Percentiles rank a stretch among this genome's conserved stretches.
Conservation (phyloP, 306 rosid species). For the Ochetophila trinervis region DNA sequence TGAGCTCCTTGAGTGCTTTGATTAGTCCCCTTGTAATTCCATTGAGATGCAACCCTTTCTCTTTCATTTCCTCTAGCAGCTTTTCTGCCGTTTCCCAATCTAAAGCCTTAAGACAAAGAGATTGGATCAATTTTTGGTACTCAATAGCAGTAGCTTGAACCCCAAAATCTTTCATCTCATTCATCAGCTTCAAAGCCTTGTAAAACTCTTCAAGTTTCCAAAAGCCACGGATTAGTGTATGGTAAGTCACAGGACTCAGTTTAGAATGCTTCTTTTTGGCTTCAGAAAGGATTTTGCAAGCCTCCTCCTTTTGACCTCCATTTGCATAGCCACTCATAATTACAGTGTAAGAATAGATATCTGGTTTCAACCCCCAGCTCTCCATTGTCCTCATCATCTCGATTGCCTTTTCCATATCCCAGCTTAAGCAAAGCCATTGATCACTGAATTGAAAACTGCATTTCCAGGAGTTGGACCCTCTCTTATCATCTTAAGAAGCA, state of each 20-base stretch:
- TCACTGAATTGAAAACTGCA: conserved; percentile 63
- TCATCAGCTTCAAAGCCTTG: conserved; percentile 56
- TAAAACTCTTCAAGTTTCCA: conserved; percentile 77
- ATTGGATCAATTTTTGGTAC: conserved; percentile 76
- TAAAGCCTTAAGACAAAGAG: conserved; percentile 73
- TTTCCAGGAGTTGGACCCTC: conserved; percentile 83
- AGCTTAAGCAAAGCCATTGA: conserved; percentile 50
- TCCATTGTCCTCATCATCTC: conserved; percentile 60
- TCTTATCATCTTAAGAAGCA: conserved; percentile 58
- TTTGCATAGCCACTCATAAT: conserved; percentile 64
- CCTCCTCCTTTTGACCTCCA: conserved; percentile 81
- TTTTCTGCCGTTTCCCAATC: conserved; percentile 78
- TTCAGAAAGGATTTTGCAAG: conserved; percentile 48
- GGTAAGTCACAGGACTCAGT: conserved; percentile 61
- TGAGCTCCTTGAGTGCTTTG: conserved; percentile 71
- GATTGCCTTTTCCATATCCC: conserved; percentile 63
- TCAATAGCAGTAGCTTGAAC: conserved; percentile 52
- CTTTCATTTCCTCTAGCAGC: conserved; percentile 71
- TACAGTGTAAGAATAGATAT: conserved; percentile 67
- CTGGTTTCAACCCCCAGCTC: conserved; percentile 79
- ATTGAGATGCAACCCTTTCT: conserved; percentile 57
- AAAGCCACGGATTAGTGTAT: conserved; percentile 66
- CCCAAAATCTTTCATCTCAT: conserved; percentile 75
- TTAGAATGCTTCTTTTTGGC: conserved; percentile 67
- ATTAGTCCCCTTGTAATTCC: conserved; percentile 67